Evolutionary conservation across 148 eudicot genomes (phyloP).

Genomic region (Oxyria digyna): DNA sequence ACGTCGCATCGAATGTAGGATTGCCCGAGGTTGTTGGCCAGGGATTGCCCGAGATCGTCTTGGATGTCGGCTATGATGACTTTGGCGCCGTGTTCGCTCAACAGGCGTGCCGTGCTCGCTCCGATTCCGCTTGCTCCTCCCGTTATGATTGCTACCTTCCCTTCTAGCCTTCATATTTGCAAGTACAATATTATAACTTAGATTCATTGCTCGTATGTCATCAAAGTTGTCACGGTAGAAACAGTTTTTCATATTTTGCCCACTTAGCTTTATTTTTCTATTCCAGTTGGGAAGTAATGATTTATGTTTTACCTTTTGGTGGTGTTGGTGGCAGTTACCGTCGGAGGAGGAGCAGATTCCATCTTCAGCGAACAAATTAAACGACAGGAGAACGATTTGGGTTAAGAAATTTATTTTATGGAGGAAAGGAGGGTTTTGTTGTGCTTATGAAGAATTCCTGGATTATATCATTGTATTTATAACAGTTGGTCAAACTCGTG

Average conservation of each 20-base stretch:
- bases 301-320: not conserved
- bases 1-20: slow-evolving; percentile 43
- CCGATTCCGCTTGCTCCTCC: slow-evolving; percentile 84
- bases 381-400: not conserved
- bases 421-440: not conserved
- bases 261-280: too few relatives aligned
- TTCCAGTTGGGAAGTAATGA: not conserved
- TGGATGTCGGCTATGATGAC: slow-evolving; percentile 64
- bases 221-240: too few relatives aligned
- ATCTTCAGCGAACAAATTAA: not conserved
- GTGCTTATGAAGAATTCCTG: not conserved
- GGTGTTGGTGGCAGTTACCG: not conserved
- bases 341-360: not conserved
- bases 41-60: slow-evolving; percentile 24
- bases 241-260: too few relatives aligned
- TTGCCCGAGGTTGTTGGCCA: slow-evolving; percentile 25
- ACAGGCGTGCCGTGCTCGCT: slow-evolving; percentile 35
- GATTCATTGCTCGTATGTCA: too few relatives aligned
- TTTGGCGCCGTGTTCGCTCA: slow-evolving; percentile 56
- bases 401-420: not conserved
- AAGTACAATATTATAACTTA: not conserved
- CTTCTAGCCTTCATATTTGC: slow-evolving; percentile 33
- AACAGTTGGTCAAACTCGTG: not conserved
- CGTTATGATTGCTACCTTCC: slow-evolving; percentile 66
- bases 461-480: not conserved